A percentile compares a stretch with the other conserved stretches of the same genome.
Conservation (phyloP, 164 flowering plant species). For the Nelumbo lutea region DNA sequence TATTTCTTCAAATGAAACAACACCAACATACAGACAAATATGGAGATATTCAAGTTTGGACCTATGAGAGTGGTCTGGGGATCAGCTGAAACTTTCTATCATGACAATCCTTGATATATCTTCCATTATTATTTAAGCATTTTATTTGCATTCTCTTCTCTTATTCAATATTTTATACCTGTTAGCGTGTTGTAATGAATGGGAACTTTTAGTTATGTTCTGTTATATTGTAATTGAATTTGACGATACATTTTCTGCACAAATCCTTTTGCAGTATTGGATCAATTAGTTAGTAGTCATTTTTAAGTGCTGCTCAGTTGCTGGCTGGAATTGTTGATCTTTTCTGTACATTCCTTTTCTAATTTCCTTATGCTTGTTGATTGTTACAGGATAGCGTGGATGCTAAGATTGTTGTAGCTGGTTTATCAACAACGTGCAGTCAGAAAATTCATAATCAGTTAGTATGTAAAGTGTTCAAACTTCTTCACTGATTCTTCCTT, state of each 20-base stretch:
- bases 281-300: neutral
- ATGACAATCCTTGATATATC: too few relatives aligned
- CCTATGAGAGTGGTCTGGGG: too few relatives aligned
- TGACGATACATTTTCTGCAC: neutral
- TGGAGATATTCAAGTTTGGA: too few relatives aligned
- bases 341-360: slow-evolving; percentile 4
- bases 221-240: neutral
- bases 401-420: slow-evolving; percentile 77
- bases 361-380: slow-evolving; percentile 13
- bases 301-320: neutral
- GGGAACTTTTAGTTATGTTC: neutral
- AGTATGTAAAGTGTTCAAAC: slow-evolving; percentile 44
- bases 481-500: slow-evolving; percentile 1
- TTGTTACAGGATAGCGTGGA: slow-evolving; percentile 66
- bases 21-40: too few relatives aligned
- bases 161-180: too few relatives aligned
- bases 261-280: neutral
- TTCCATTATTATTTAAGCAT: too few relatives aligned
- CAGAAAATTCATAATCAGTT: slow-evolving; percentile 97
- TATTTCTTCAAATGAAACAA: too few relatives aligned
- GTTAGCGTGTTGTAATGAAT: too few relatives aligned
- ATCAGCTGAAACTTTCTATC: too few relatives aligned
- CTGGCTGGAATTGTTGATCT: neutral
- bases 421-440: slow-evolving; percentile 92
- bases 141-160: too few relatives aligned